Conservation (phyloP, 2,329 filamentous ascomycete species). For the Byssothecium circinans region DNA sequence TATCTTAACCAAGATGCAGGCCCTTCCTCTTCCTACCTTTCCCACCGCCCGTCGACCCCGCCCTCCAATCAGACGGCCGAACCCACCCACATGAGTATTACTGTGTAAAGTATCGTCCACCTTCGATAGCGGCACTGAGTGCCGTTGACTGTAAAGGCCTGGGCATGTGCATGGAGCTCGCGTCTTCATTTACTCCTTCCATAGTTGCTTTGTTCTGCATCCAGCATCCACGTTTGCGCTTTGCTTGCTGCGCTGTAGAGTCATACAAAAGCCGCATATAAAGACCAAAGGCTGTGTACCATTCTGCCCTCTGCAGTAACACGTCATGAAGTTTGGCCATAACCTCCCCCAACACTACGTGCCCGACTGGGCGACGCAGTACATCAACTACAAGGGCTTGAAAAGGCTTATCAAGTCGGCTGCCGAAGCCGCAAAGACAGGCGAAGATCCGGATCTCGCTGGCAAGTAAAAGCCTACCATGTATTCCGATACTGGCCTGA, state of each 20-base stretch:
- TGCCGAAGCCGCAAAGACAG: slow-evolving; percentile 64
- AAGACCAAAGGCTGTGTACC: background rate
- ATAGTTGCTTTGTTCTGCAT: slow-evolving; percentile 14
- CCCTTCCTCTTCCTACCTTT: slow-evolving; percentile 7
- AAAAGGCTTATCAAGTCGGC: slow-evolving; percentile 94
- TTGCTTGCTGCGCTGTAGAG: background rate
- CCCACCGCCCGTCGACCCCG: slow-evolving; percentile 16
- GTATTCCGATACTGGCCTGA: background rate
- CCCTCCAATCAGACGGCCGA: slow-evolving; percentile 33
- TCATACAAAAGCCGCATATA: no score
- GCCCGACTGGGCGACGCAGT: slow-evolving; percentile 80
- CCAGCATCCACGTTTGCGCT: slow-evolving; percentile 6
- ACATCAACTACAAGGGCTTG: slow-evolving; percentile 87
- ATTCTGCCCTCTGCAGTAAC: background rate
- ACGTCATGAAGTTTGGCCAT: slow-evolving; percentile 53
- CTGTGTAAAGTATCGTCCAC: slow-evolving; percentile 21
- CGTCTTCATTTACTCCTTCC: slow-evolving; percentile 12
- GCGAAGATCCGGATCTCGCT: slow-evolving; percentile 82
- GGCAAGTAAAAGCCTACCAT: slow-evolving; percentile 60
- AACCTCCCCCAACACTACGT: slow-evolving; percentile 78
- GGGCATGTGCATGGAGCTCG: slow-evolving; percentile 19
- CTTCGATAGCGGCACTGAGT: slow-evolving; percentile 15
- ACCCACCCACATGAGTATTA: slow-evolving; percentile 20
- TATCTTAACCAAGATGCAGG: slow-evolving; percentile 39
- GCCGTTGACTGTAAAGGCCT: slow-evolving; percentile 4